phyloP scores from a whole-genome alignment of 2,329 filamentous ascomycete species.

The Mycosphaerella sp. region DNA sequence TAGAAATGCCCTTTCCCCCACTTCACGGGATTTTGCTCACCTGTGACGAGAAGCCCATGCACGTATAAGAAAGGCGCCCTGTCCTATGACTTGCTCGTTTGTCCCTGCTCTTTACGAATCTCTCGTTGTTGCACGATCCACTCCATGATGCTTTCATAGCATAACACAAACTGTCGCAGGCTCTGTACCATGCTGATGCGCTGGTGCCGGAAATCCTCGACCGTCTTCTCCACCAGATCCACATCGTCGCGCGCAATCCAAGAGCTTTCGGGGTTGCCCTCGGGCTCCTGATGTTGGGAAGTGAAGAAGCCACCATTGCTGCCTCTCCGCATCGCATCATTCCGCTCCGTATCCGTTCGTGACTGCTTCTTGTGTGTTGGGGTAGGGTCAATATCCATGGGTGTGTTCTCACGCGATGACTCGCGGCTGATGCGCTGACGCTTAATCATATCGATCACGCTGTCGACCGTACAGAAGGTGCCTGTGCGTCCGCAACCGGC shows the following conservation, averaged over 20 bases:
- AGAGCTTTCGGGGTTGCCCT: conserved; percentile 38
- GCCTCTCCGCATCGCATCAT: background rate
- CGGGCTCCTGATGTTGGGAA: conserved; percentile 21
- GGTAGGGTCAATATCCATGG: conserved; percentile 42
- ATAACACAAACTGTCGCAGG: conserved; percentile 85
- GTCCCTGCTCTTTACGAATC: conserved; percentile 3
- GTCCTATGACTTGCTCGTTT: background rate
- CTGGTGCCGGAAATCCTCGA: conserved; percentile 84
- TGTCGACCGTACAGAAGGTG: conserved; percentile 94
- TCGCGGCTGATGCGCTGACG: conserved; percentile 53
- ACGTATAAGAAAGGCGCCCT: background rate
- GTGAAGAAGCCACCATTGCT: conserved; percentile 28
- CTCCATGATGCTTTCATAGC: conserved; percentile 90
- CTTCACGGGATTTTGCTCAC: background rate
- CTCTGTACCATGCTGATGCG: conserved; percentile 96
- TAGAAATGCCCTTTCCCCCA: background rate
- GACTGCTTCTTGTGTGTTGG: conserved; percentile 4
- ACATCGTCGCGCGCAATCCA: conserved; percentile 66
- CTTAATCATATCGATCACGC: conserved; percentile 93
- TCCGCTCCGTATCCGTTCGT: background rate
- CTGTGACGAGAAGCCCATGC: background rate
- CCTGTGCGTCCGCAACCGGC: conserved; percentile 94
- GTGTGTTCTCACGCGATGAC: conserved; percentile 29
- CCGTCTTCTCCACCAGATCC: conserved; percentile 79
- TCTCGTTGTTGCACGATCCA: conserved; percentile 58